These are phyloP conservation scores for Gossypium ekmanianum DNA, from an alignment of 345 rosid genomes.

Conservation along the genomic window DNA sequence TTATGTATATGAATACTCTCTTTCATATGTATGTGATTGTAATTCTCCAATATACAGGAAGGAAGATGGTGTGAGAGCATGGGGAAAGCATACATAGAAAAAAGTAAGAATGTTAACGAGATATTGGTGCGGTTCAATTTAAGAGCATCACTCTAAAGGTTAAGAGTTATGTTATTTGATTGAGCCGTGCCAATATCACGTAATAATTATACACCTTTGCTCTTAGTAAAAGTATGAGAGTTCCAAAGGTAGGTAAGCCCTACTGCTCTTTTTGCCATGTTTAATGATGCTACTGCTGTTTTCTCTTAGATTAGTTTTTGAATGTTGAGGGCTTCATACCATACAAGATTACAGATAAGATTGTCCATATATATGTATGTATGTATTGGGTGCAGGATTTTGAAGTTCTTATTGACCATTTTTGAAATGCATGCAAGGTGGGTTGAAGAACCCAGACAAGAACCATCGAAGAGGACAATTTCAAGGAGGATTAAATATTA, in stretches of 20 bases:
- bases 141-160: constrained; percentile 31
- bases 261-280: background rate
- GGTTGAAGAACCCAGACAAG: background rate
- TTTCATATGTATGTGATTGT: background rate
- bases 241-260: background rate
- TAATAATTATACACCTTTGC: background rate
- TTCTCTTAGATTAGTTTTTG: constrained; percentile 4
- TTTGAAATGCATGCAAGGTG: constrained; percentile 3
- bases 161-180: constrained; percentile 56
- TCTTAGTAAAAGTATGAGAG: background rate
- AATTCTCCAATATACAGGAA: background rate
- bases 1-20: background rate
- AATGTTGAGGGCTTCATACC: background rate
- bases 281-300: background rate
- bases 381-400: background rate
- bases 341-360: background rate
- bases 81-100: background rate
- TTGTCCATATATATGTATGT: background rate
- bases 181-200: constrained; percentile 99
- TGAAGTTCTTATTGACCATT: background rate
- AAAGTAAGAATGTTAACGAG: constrained; percentile 29
- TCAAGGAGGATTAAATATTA: background rate
- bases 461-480: background rate
- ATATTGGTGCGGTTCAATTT: constrained; percentile 95
- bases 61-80: background rate